Conservation (phyloP, 257 asterid genomes). For the Agastache rugosa region DNA sequence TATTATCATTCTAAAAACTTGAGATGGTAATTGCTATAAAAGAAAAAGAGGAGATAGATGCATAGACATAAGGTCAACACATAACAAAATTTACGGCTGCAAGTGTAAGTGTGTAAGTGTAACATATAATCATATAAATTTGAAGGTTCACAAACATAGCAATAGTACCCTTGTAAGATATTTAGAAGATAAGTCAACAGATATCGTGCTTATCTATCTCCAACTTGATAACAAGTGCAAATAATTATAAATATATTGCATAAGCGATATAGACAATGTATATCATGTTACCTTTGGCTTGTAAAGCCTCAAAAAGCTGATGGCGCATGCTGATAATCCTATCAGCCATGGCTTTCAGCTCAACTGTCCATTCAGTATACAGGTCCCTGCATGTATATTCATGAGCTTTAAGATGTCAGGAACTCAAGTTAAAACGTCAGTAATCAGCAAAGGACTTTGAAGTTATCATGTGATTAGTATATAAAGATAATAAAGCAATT, state of each 20-base stretch:
- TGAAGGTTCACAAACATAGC: too few species aligned
- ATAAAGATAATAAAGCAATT: constrained; percentile 1
- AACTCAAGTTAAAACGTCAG: background rate
- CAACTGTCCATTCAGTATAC: constrained; percentile 77
- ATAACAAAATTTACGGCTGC: too few species aligned
- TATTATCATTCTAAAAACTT: background rate
- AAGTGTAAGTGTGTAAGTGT: too few species aligned
- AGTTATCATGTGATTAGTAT: background rate
- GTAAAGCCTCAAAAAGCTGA: constrained; percentile 69
- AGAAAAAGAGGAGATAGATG: background rate
- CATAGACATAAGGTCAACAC: background rate
- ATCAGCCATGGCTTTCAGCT: constrained; percentile 90
- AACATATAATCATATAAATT: too few species aligned
- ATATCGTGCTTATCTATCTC: background rate
- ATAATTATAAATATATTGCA: background rate
- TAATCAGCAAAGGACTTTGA: background rate
- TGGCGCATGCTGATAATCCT: constrained; percentile 86
- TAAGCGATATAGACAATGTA: background rate
- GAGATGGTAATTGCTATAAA: background rate
- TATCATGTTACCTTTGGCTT: constrained; percentile 55
- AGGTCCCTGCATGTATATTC: constrained; percentile 49
- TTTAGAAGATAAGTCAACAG: background rate
- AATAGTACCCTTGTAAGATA: background rate
- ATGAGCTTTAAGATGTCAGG: constrained; percentile 25
- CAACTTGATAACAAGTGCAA: constrained; percentile 1